Conservation (phyloP, 257 asterid species). For the Solanum pimpinellifolium region DNA sequence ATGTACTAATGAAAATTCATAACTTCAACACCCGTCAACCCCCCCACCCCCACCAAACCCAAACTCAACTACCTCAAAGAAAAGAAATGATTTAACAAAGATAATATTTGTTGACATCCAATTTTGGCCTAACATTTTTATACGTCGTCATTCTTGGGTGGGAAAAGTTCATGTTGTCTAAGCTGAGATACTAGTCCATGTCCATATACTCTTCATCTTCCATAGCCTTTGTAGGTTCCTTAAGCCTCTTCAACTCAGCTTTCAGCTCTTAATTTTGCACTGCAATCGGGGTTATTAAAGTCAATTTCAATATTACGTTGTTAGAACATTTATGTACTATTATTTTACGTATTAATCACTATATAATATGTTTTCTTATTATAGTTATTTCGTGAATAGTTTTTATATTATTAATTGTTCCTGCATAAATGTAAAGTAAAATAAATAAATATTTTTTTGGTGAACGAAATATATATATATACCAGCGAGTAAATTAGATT, state of each 20-base stretch:
- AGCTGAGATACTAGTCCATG: background rate
- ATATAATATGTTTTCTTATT: too few relatives aligned
- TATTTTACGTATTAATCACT: background rate
- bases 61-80: background rate
- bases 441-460: too few relatives aligned
- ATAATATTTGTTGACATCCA: too few relatives aligned
- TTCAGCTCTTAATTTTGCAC: background rate
- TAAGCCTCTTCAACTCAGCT: background rate
- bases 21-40: background rate
- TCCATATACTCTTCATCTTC: background rate
- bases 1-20: background rate
- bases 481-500: background rate
- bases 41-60: background rate
- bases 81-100: background rate
- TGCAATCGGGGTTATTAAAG: background rate
- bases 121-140: too few relatives aligned
- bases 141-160: background rate
- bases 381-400: too few relatives aligned
- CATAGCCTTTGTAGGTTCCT: background rate
- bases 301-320: background rate
- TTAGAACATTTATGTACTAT: background rate
- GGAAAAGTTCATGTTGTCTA: background rate
- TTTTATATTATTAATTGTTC: too few relatives aligned
- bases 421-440: too few relatives aligned
- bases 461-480: background rate